Evolutionary conservation across 176 grass and related monocot genomes (phyloP).

Genomic region (Carex cristatella): DNA sequence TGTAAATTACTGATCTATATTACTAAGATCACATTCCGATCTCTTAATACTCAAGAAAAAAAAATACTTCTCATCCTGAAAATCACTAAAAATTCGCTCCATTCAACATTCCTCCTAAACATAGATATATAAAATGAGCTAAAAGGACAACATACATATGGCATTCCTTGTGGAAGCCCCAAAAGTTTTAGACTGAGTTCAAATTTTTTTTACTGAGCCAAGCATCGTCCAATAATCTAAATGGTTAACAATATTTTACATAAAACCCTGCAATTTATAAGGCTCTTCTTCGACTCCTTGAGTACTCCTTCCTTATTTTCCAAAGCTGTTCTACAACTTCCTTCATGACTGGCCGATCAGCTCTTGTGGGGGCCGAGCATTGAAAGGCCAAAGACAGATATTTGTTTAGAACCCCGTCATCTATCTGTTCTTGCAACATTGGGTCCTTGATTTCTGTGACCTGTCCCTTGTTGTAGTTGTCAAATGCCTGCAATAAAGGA

Average conservation of each 20-base stretch:
- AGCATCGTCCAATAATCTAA: not conserved
- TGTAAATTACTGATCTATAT: not conserved
- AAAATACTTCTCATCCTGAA: not conserved
- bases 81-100: not conserved
- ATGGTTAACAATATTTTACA: constrained; percentile 8
- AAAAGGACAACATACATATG: not conserved
- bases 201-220: not conserved
- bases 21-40: not conserved
- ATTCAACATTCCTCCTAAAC: not conserved
- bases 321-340: constrained; percentile 55
- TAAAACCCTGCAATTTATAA: not conserved
- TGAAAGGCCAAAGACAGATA: constrained; percentile 46
- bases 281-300: constrained; percentile 19
- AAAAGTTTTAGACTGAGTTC: not conserved
- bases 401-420: constrained; percentile 36
- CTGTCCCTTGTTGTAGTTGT: constrained; percentile 32
- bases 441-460: constrained; percentile 49
- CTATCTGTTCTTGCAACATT: constrained; percentile 35
- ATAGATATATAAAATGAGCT: not conserved
- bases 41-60: not conserved
- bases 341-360: constrained; percentile 52
- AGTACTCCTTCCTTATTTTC: constrained; percentile 48
- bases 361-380: constrained; percentile 37
- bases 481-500: constrained; percentile 36
- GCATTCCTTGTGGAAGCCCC: not conserved